Percentiles rank a stretch among this genome's conserved stretches.
These are phyloP conservation scores for Paxillus ammoniavirescens DNA, from an alignment of 768 basidiomycete species.

Conservation along the genomic window DNA sequence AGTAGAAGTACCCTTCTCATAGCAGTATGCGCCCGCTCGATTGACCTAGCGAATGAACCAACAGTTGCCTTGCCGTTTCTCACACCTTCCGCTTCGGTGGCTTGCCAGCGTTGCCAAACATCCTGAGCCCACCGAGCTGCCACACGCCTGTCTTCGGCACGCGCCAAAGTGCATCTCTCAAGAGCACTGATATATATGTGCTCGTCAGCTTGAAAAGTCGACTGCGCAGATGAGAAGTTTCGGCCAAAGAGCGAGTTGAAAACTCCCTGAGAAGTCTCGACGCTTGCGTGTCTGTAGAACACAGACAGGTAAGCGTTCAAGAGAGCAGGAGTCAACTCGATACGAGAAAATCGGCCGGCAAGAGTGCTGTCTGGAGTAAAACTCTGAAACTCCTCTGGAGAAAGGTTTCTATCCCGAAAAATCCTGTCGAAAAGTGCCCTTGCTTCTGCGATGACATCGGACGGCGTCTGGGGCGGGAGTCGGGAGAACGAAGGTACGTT, in stretches of 20 bases:
- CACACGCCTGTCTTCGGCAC: slow-evolving; percentile 42
- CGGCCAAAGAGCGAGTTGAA: slow-evolving; percentile 53
- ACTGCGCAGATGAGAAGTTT: slow-evolving; percentile 4
- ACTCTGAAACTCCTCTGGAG: background rate
- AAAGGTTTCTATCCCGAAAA: slow-evolving; percentile 38
- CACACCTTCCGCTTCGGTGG: slow-evolving; percentile 40
- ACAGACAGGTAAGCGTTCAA: slow-evolving; percentile 83
- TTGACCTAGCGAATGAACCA: slow-evolving; percentile 39
- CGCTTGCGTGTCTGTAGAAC: slow-evolving; percentile 55
- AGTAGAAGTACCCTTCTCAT: slow-evolving; percentile 64
- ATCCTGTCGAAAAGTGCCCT: slow-evolving; percentile 64
- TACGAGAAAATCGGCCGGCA: slow-evolving; percentile 50
- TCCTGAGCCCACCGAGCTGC: slow-evolving; percentile 55
- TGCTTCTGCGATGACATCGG: slow-evolving; percentile 73
- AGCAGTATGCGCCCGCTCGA: slow-evolving; percentile 69
- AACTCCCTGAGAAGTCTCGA: slow-evolving; percentile 46
- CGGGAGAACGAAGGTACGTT: slow-evolving; percentile 36
- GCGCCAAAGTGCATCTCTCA: slow-evolving; percentile 54
- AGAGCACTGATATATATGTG: slow-evolving; percentile 64
- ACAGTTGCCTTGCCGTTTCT: slow-evolving; percentile 22
- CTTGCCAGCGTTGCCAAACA: slow-evolving; percentile 66
- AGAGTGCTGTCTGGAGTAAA: slow-evolving; percentile 7
- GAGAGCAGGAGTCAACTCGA: slow-evolving; percentile 58
- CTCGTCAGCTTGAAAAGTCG: slow-evolving; percentile 45
- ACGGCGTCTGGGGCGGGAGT: slow-evolving; percentile 67